These are phyloP conservation scores for Scutellaria galericulata DNA, from an alignment of 257 asterid genomes.

Conservation along the genomic window DNA sequence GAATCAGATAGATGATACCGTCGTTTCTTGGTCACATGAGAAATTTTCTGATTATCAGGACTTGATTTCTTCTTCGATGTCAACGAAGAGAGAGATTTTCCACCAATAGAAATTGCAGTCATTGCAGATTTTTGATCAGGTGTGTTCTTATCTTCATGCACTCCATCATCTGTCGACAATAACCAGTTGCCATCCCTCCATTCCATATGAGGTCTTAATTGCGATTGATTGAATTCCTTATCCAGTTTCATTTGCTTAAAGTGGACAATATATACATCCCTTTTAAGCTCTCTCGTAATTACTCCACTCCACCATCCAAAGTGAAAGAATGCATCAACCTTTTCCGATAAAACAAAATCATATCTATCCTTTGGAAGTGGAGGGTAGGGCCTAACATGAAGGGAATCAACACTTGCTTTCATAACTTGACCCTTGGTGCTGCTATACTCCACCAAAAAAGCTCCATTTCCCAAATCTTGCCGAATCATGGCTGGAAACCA, in stretches of 20 bases:
- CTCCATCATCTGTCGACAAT: constrained; percentile 42
- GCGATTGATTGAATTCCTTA: constrained; percentile 45
- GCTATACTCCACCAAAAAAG: constrained; percentile 49
- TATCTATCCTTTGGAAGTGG: constrained; percentile 55
- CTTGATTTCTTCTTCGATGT: constrained; percentile 38
- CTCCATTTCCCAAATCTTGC: constrained; percentile 46
- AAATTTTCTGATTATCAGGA: constrained; percentile 35
- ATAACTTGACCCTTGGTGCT: constrained; percentile 3
- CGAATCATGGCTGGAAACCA: constrained; percentile 68
- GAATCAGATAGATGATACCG: constrained; percentile 33
- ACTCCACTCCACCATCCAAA: constrained; percentile 75
- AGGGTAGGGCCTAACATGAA: constrained; percentile 74
- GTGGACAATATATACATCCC: constrained; percentile 50
- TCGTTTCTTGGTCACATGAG: constrained; percentile 34
- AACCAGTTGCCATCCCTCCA: constrained; percentile 82
- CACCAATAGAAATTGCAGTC: constrained; percentile 26
- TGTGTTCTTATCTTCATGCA: constrained; percentile 30
- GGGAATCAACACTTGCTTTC: constrained; percentile 47
- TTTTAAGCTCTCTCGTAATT: constrained; percentile 55
- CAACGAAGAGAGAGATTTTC: constrained; percentile 28
- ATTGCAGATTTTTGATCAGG: constrained; percentile 27
- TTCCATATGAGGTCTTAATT: constrained; percentile 79
- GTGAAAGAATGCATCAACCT: constrained; percentile 67
- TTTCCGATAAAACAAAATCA: constrained; percentile 53
- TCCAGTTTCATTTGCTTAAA: constrained; percentile 49